These are phyloP conservation scores for Cyclotella choctawhatcheeana DNA, from an alignment of 108 stramenopile genomes.

Conservation along the genomic window DNA sequence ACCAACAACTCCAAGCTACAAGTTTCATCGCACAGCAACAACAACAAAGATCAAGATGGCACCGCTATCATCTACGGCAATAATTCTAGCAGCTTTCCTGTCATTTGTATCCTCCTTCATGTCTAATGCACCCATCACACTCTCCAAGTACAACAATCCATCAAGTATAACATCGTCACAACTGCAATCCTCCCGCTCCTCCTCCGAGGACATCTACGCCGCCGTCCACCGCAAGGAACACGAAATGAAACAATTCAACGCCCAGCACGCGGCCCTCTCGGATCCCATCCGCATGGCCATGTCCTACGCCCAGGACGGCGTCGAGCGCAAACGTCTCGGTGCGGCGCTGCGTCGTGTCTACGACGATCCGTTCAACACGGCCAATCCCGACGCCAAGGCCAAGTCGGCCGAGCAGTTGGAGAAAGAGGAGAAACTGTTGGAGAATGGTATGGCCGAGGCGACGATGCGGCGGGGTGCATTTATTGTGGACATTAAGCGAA, in stretches of 20 bases:
- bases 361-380: constrained; percentile 74
- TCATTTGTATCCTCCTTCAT: background rate
- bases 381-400: constrained; percentile 66
- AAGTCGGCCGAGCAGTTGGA: constrained; percentile 44
- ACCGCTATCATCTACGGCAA: background rate
- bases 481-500: constrained; percentile 89
- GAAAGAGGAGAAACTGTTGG: constrained; percentile 66
- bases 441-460: constrained; percentile 74
- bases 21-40: background rate
- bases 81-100: background rate
- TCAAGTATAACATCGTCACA: background rate
- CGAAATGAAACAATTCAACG: constrained; percentile 80
- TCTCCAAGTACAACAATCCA: background rate
- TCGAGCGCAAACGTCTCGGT: constrained; percentile 62
- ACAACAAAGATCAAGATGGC: background rate
- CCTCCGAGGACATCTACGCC: constrained; percentile 75
- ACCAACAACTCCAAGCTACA: no score
- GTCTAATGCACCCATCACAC: background rate
- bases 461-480: constrained; percentile 83
- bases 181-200: constrained; percentile 22
- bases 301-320: constrained; percentile 79
- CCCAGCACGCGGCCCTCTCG: constrained; percentile 72
- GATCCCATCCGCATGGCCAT: constrained; percentile 91
- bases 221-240: constrained; percentile 92
- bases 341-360: constrained; percentile 85